A percentile compares a stretch with the other conserved stretches of the same genome.
Evolutionary conservation across 768 basidiomycete genomes (phyloP).

Genomic region (Podaxis mareebaensis): DNA sequence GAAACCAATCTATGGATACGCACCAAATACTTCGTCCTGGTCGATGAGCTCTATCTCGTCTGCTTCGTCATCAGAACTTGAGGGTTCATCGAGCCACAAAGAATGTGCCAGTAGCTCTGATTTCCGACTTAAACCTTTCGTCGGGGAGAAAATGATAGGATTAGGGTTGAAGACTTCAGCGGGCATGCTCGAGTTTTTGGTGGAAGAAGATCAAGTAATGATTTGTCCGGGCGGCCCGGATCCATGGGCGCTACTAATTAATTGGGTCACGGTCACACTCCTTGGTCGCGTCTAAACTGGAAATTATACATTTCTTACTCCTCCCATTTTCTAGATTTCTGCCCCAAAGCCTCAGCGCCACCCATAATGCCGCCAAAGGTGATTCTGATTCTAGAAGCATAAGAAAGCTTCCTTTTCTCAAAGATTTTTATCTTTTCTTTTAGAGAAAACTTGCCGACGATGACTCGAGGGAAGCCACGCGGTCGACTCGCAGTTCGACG

Average conservation of each 20-base stretch:
- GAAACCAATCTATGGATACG: slow-evolving; percentile 16
- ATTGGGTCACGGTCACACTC: slow-evolving; percentile 16
- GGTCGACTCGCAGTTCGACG: slow-evolving; percentile 47
- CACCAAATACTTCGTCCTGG: slow-evolving; percentile 91
- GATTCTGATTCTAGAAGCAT: background rate
- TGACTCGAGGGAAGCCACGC: slow-evolving; percentile 35
- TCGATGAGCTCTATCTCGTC: slow-evolving; percentile 77
- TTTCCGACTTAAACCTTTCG: slow-evolving; percentile 46
- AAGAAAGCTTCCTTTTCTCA: background rate
- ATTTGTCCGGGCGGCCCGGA: slow-evolving; percentile 17
- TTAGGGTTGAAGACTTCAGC: slow-evolving; percentile 84
- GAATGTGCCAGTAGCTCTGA: slow-evolving; percentile 45
- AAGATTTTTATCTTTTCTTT: background rate
- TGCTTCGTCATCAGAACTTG: slow-evolving; percentile 45
- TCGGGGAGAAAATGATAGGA: slow-evolving; percentile 72
- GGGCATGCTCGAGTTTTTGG: slow-evolving; percentile 37
- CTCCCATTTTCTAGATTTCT: slow-evolving; percentile 3
- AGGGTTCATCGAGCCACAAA: slow-evolving; percentile 60
- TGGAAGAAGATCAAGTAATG: slow-evolving; percentile 15
- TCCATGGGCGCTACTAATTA: slow-evolving; percentile 10
- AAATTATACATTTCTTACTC: slow-evolving; percentile 8
- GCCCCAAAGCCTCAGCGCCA: background rate
- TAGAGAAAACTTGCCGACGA: slow-evolving; percentile 64
- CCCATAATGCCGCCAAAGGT: slow-evolving; percentile 40
- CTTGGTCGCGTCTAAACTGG: slow-evolving; percentile 8